Evolutionary conservation across 345 rosid species (phyloP), one percentile per base, ranked within the genome.

Genomic region (Arabis alpina): DNA sequence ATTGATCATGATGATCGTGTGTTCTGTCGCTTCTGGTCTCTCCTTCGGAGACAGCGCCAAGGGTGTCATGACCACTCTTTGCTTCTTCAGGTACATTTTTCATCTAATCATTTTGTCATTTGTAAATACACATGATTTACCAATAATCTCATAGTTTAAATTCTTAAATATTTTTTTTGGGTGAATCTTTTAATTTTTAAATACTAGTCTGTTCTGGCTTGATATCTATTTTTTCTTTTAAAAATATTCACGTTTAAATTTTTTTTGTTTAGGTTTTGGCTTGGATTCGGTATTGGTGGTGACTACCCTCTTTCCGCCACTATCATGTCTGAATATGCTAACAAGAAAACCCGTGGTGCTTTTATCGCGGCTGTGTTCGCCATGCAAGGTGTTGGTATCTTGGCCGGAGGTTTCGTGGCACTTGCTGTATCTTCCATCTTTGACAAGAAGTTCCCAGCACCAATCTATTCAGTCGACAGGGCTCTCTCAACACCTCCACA

Each of bases 241-340:
- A 34, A 34, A 34, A 3, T 56, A 4, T 15, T 37, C 49, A 86
- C 95, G 8, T 70, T 80, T 7, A 50, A 5, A 27, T 5, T 10
- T 4, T 16, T 61, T n/a, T 0, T 25, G 2, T 8, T 0, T 47
- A 74, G 84, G 64, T 88, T 90, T 75, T 90, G 93, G 96, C 75
- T 90, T 0, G 96, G 96, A 14, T 86, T 88, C 0, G 96, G 96
- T 12, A 88, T 88, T 25, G 96, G 96, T 3, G 91, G 96, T 40
- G 91, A 90, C 72, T 87, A 87, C 63, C 96, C 96, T 45, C 87
- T 90, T 14, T 90, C 97, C 0, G 94, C 94, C 13, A 85, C 97
- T 9, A 90, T 88, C 51, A 88, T 90, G 97, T 86, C 97, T 6
- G 97, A 86, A 53, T 86, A 90, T 8, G 90, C 94, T 2, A 86